These are phyloP conservation scores for Lachnum nothofagi DNA, from an alignment of 2,329 filamentous ascomycete genomes.

Conservation along the genomic window DNA sequence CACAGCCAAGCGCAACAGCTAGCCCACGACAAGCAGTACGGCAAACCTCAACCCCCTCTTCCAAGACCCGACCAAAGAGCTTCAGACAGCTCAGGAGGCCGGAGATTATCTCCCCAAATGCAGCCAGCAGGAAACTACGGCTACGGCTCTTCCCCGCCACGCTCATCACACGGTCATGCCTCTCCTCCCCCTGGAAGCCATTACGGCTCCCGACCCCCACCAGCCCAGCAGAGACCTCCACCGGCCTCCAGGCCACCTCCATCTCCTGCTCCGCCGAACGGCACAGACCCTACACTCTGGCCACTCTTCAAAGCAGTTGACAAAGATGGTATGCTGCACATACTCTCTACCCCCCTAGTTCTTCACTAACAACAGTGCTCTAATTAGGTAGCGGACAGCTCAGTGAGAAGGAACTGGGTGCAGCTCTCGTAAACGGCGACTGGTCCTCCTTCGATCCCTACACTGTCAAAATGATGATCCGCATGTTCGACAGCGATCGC, in stretches of 20 bases:
- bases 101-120: constrained; percentile 25
- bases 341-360: not conserved
- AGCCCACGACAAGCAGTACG: constrained; percentile 21
- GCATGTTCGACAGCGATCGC: constrained; percentile 95
- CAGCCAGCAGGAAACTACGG: constrained; percentile 23
- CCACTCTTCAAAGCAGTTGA: constrained; percentile 89
- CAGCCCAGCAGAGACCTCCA: constrained; percentile 41
- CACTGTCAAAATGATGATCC: constrained; percentile 98
- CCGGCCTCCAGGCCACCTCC: constrained; percentile 61
- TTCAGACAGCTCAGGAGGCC: constrained; percentile 6
- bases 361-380: constrained; percentile 9
- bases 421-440: constrained; percentile 92
- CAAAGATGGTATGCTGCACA: constrained; percentile 57
- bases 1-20: constrained; percentile 37
- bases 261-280: constrained; percentile 51
- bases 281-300: constrained; percentile 68
- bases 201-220: constrained; percentile 38
- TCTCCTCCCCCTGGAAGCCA: constrained; percentile 40
- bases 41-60: constrained; percentile 29
- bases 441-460: constrained; percentile 90
- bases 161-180: constrained; percentile 36
- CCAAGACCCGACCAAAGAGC: constrained; percentile 16
- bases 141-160: constrained; percentile 33
- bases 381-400: constrained; percentile 73
- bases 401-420: constrained; percentile 78